Evolutionary conservation across 179 eudicot genomes (phyloP).

Genomic region (Silene noctiflora): DNA sequence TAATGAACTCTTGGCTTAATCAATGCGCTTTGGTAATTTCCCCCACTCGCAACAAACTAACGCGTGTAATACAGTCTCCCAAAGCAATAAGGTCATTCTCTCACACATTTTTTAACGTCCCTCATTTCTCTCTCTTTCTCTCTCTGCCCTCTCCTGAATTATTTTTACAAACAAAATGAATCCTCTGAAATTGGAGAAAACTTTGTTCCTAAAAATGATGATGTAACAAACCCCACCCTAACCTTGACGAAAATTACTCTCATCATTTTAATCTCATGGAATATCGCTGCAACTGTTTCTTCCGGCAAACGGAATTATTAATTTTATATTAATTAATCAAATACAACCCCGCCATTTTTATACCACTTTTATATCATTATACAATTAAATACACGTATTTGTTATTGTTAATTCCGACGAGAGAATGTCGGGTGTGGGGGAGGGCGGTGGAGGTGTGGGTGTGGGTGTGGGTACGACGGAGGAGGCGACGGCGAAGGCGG

Average conservation of each 20-base stretch:
- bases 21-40: not conserved
- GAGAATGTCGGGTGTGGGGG: constrained; percentile 23
- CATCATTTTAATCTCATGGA: constrained; percentile 21
- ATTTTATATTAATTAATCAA: no score
- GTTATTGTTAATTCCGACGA: not conserved
- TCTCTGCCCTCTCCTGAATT: constrained; percentile 1
- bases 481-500: constrained; percentile 56
- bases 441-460: constrained; percentile 16
- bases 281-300: constrained; percentile 21
- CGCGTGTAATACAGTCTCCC: constrained; percentile 17
- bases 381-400: not conserved
- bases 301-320: constrained; percentile 11
- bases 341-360: not conserved
- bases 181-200: constrained; percentile 14
- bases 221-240: constrained; percentile 22
- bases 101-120: not conserved
- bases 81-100: not conserved
- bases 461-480: constrained; percentile 34
- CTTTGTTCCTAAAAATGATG: constrained; percentile 20
- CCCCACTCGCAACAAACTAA: not conserved
- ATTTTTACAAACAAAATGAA: not conserved
- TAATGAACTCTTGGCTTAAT: not conserved
- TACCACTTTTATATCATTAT: no score
- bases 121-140: constrained; percentile 10
- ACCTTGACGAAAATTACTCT: constrained; percentile 16